These are phyloP conservation scores for Megacollybia platyphylla DNA, from an alignment of 1,284 basidiomycete species.

Conservation along the genomic window DNA sequence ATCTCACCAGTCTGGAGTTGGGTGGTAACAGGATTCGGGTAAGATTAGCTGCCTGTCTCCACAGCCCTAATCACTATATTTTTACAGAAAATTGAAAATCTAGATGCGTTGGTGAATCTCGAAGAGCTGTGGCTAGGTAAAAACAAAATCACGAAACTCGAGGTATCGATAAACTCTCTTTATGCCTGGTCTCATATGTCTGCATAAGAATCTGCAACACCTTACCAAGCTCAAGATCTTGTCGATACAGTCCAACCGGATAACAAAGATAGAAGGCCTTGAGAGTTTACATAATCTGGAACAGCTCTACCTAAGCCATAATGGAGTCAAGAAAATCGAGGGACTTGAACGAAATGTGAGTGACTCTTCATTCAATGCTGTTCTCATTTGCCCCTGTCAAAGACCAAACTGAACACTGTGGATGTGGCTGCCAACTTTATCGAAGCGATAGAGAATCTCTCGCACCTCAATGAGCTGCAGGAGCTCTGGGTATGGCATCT, in stretches of 20 bases:
- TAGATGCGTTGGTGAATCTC: conserved; percentile 72
- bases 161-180: conserved; percentile 32
- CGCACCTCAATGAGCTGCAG: conserved; percentile 65
- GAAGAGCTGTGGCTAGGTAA: conserved; percentile 96
- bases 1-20: conserved; percentile 77
- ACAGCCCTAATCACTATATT: conserved; percentile 2
- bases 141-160: conserved; percentile 87
- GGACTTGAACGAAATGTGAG: conserved; percentile 77
- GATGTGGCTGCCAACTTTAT: conserved; percentile 87
- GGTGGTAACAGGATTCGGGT: conserved; percentile 89
- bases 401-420: conserved; percentile 76
- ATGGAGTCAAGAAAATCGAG: conserved; percentile 78
- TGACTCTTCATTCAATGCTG: conserved; percentile 4
- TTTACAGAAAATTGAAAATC: conserved; percentile 72
- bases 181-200: conserved; percentile 8
- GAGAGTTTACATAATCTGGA: conserved; percentile 66
- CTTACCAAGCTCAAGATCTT: conserved; percentile 71
- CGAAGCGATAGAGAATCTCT: conserved; percentile 65
- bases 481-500: conserved; percentile 82
- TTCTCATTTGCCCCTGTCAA: conserved; percentile 2
- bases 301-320: conserved; percentile 92
- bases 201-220: conserved; percentile 38
- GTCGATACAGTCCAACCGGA: conserved; percentile 88
- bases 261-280: conserved; percentile 78
- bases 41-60: conserved; percentile 13